Evolutionary conservation across 345 rosid genomes (phyloP).

Genomic region (Euphorbia peplus): DNA sequence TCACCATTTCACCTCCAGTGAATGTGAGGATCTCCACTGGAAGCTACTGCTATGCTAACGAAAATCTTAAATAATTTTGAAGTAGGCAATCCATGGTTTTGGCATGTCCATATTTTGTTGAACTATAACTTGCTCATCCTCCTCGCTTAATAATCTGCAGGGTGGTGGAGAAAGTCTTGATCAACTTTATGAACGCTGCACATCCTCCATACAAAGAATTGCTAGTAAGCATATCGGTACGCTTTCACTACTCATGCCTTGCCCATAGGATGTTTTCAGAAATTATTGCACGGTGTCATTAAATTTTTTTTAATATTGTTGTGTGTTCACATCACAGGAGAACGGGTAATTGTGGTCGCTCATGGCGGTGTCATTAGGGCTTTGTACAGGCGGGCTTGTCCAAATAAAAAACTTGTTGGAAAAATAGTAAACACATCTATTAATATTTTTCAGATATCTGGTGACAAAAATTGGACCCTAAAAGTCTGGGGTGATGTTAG

Average conservation of each 20-base stretch:
- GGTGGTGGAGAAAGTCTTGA: constrained; percentile 93
- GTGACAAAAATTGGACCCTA: constrained; percentile 47
- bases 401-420: constrained; percentile 36
- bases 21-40: not conserved
- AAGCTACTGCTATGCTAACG: not conserved
- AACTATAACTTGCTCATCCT: not conserved
- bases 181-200: constrained; percentile 61
- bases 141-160: constrained; percentile 27
- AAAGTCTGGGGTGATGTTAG: constrained; percentile 58
- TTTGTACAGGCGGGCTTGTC: constrained; percentile 60
- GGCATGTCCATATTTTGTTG: not conserved
- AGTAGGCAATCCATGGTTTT: not conserved
- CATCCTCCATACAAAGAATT: constrained; percentile 61
- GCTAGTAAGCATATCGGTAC: constrained; percentile 64
- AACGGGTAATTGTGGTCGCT: constrained; percentile 60
- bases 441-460: constrained; percentile 51
- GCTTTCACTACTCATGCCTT: constrained; percentile 3
- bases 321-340: constrained; percentile 39
- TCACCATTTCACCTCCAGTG: not conserved
- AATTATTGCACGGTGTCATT: not conserved
- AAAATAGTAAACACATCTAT: constrained; percentile 66
- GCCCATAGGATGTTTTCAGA: not conserved
- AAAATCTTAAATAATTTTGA: not conserved
- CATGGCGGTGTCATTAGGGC: constrained; percentile 78
- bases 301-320: constrained; percentile 5